Evolutionary conservation across 768 basidiomycete species (phyloP).

Genomic region (Boletus fagicola): DNA sequence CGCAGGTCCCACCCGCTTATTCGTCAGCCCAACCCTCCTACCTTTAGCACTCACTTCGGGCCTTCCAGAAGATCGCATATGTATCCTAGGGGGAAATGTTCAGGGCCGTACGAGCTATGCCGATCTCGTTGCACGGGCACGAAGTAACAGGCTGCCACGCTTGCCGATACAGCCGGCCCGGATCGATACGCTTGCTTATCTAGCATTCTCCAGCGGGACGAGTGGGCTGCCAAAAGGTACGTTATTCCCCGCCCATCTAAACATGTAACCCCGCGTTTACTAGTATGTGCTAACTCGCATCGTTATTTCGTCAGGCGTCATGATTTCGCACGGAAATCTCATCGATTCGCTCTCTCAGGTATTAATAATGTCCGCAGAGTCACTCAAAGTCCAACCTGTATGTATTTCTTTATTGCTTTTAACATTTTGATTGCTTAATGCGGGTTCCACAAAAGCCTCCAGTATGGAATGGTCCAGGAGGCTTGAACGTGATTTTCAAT

Average conservation of each 20-base stretch:
- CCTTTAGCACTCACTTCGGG: conserved; percentile 39
- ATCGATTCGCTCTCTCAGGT: conserved; percentile 43
- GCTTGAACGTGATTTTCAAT: conserved; percentile 48
- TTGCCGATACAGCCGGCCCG: conserved; percentile 45
- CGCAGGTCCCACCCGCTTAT: conserved; percentile 50
- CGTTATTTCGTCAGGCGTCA: conserved; percentile 48
- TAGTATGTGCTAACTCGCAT: conserved; percentile 1
- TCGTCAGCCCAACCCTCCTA: conserved; percentile 49
- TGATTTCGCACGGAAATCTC: conserved; percentile 70
- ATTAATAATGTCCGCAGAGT: conserved; percentile 30
- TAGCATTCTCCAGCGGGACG: conserved; percentile 77
- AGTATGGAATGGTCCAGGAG: conserved; percentile 40
- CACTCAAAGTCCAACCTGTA: conserved; percentile 40
- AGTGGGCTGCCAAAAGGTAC: conserved; percentile 73
- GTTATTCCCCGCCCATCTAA: not conserved
- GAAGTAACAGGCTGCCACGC: conserved; percentile 37
- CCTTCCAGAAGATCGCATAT: conserved; percentile 43
- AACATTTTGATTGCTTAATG: not conserved
- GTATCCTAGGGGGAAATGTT: conserved; percentile 45
- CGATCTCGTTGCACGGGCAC: conserved; percentile 43
- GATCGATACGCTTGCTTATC: conserved; percentile 60
- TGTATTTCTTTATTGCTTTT: conserved; percentile 9
- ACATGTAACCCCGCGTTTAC: not conserved
- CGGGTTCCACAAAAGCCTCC: conserved; percentile 34
- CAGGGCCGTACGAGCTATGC: conserved; percentile 44